A percentile compares a stretch with the other conserved stretches of the same genome.
These are phyloP conservation scores for Metschnikowia cubensis DNA, from an alignment of 805 yeast species.

Conservation along the genomic window DNA sequence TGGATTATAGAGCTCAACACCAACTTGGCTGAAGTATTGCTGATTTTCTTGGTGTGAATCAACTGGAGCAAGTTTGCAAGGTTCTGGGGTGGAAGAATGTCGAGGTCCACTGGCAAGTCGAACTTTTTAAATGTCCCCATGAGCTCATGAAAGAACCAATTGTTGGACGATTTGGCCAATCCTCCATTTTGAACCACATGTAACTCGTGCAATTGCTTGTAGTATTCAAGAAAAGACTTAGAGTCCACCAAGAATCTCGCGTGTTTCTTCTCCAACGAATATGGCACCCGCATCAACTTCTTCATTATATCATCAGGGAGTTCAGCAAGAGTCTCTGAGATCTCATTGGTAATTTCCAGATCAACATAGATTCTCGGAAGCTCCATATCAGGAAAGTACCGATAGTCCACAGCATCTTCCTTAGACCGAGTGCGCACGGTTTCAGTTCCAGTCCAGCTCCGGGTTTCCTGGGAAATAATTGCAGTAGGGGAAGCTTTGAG, in stretches of 20 bases:
- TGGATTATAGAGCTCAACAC: conserved; percentile 60
- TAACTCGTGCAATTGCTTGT: conserved; percentile 32
- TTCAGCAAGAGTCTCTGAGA: conserved; percentile 45
- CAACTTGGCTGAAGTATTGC: conserved; percentile 64
- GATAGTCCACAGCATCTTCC: conserved; percentile 79
- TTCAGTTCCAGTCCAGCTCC: conserved; percentile 84
- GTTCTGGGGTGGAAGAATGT: conserved; percentile 31
- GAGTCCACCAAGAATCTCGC: conserved; percentile 64
- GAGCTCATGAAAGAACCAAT: conserved; percentile 82
- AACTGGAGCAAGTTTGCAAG: conserved; percentile 53
- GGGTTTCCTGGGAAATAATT: conserved; percentile 54
- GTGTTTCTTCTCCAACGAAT: conserved; percentile 60
- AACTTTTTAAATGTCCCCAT: conserved; percentile 64
- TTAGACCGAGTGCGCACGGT: conserved; percentile 71
- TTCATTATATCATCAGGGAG: conserved; percentile 59
- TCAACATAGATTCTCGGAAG: conserved; percentile 56
- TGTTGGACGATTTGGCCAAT: conserved; percentile 30
- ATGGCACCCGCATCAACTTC: conserved; percentile 46
- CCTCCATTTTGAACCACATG: conserved; percentile 37
- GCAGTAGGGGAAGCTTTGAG: conserved; percentile 30
- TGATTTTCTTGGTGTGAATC: conserved; percentile 47
- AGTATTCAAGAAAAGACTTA: conserved; percentile 49
- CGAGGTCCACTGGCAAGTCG: conserved; percentile 30
- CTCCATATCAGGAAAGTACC: conserved; percentile 95
- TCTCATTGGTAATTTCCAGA: conserved; percentile 36